Percentiles rank a stretch among this genome's conserved stretches.
Conservation (phyloP, 192 early-diverging fungal species). For the Coemansia sp. region DNA sequence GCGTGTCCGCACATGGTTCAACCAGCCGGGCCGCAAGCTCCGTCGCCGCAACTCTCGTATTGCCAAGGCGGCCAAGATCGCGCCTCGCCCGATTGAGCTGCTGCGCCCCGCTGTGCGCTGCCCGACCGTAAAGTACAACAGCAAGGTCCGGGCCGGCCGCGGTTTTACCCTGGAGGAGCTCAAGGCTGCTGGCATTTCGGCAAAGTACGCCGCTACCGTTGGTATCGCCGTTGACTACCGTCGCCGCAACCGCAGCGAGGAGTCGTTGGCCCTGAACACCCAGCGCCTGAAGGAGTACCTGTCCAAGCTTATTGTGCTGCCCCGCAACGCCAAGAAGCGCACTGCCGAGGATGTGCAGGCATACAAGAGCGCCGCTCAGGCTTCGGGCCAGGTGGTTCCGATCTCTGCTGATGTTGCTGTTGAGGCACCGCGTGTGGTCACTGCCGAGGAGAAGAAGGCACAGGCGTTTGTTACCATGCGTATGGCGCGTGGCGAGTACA, state of each 20-base stretch:
- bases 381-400: constrained; percentile 40
- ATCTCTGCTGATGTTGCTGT: constrained; percentile 17
- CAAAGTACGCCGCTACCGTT: constrained; percentile 91
- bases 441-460: constrained; percentile 59
- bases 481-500: constrained; percentile 42
- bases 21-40: constrained; percentile 79
- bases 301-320: constrained; percentile 95
- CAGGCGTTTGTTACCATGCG: constrained; percentile 53
- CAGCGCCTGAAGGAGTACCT: constrained; percentile 93
- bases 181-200: constrained; percentile 87
- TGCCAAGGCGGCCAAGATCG: constrained; percentile 94
- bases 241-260: constrained; percentile 91
- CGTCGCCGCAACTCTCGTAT: constrained; percentile 80
- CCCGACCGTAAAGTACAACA: constrained; percentile 98
- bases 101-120: constrained; percentile 95
- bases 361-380: constrained; percentile 52
- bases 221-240: constrained; percentile 98
- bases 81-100: constrained; percentile 94
- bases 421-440: constrained; percentile 56
- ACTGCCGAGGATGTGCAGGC: constrained; percentile 51
- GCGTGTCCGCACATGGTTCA: constrained; percentile 98
- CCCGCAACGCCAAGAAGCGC: constrained; percentile 87
- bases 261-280: constrained; percentile 91
- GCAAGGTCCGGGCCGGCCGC: constrained; percentile 91
- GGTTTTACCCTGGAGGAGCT: constrained; percentile 99